Base-by-base conservation (phyloP, 2,329 filamentous ascomycete species). In the Dryadomyces quercus-mongolicae region DNA sequence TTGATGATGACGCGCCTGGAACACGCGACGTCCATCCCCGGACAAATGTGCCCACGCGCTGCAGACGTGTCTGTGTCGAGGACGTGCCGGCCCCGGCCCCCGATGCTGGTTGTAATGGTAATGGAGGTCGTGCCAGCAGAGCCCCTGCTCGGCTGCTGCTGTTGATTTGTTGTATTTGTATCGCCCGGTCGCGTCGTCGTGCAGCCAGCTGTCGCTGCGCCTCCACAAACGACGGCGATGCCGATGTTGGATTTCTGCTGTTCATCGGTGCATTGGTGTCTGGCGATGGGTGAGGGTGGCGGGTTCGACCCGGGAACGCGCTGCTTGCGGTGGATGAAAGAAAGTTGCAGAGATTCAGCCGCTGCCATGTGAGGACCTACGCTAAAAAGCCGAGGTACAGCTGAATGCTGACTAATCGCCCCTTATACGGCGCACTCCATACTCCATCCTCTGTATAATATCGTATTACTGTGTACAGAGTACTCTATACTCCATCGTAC, bases 151-250 rank as follows among this genome's bases (percentile, higher is more conserved):
- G 74, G n/a, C n/a, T n/a, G n/a, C n/a, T n/a, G n/a, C n/a, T n/a
- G n/a, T n/a, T 31, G 25, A 8, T 31, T 31, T 31, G 25, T 54
- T 65, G 8, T 18, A n/a, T 44, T 16, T 44, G 42, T 58, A 76
- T 76, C 68, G 89, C 87, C 68, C 87, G 85, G 58, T 84, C 83
- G 66, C 81, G 80, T 64, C 89, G 88, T 63, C 90, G 87, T 62
- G 86, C 85, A 60, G 86, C 79, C 57, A 96, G 83, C 67, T 91
- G 88, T 71, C 87, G 80, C 73, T 96, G 91, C 60, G 92, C 92
- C 68, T 88, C 85, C 68, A 87, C 85, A 71, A 96, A 96, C 70
- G 86, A 54, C 21, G 56, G 53, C 48, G 55, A 13, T 38, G 54
- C 16, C 31, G 36, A 22, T n/a, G 18, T n/a, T 34, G 21, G 8